Evolutionary conservation across 306 rosid species (phyloP).

Genomic region (Fagus crenata): DNA sequence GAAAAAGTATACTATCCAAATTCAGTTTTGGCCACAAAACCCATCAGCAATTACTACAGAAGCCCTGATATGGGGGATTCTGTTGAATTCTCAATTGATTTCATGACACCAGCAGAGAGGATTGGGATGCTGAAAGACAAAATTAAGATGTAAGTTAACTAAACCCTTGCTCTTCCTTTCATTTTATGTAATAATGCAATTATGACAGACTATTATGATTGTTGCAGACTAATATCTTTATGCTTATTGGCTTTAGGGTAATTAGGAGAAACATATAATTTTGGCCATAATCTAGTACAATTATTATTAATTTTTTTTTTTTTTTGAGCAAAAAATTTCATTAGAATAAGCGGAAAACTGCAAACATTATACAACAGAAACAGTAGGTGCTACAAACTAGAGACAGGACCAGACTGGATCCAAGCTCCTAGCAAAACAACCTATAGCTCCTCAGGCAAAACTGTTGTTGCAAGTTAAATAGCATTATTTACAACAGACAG

Average conservation of each 20-base stretch:
- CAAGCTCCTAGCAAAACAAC: no score
- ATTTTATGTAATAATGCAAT: neutral
- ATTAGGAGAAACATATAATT: neutral
- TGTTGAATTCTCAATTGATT: conserved; percentile 65
- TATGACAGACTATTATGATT: neutral
- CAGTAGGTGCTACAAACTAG: no score
- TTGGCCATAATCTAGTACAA: neutral
- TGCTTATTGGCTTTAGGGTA: neutral
- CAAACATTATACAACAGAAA: no score
- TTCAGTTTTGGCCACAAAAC: conserved; percentile 72
- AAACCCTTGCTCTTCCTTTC: neutral
- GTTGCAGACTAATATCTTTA: neutral
- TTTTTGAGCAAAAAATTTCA: no score
- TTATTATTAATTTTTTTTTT: no score
- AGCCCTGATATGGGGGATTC: conserved; percentile 79
- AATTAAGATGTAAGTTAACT: conserved; percentile 50
- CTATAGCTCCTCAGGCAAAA: no score
- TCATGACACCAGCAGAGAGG: conserved; percentile 64
- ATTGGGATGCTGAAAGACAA: conserved; percentile 64
- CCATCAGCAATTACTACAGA: conserved; percentile 84
- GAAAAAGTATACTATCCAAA: conserved; percentile 93
- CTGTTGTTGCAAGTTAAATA: no score
- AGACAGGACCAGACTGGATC: no score
- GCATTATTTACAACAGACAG: no score
- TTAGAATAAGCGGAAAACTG: no score